These are phyloP conservation scores for Chaetomium fimeti DNA, from an alignment of 495 filamentous ascomycete species.

Conservation along the genomic window DNA sequence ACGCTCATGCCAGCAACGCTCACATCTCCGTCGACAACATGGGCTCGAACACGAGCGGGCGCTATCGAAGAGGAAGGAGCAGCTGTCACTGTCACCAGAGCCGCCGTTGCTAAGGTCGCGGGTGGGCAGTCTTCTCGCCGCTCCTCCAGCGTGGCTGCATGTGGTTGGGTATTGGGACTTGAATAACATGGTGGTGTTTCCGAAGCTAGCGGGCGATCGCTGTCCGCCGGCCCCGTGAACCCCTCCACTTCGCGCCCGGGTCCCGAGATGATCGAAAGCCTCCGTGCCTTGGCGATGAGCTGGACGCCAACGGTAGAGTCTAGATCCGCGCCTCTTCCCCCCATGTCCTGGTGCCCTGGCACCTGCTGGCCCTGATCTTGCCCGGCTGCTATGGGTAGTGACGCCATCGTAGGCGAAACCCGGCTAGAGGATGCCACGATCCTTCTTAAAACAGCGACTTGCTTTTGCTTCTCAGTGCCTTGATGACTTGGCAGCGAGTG, in stretches of 20 bases:
- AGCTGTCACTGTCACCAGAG: neutral
- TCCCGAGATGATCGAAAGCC: slow-evolving; percentile 27
- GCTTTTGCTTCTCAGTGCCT: slow-evolving; percentile 14
- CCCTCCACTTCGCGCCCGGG: slow-evolving; percentile 19
- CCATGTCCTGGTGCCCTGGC: neutral
- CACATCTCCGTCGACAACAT: neutral
- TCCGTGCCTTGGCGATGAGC: slow-evolving; percentile 29
- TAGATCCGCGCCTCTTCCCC: slow-evolving; percentile 6
- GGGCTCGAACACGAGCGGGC: neutral
- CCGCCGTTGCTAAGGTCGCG: neutral
- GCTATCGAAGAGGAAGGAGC: neutral
- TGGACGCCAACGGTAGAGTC: slow-evolving; percentile 23
- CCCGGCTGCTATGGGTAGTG: slow-evolving; percentile 13
- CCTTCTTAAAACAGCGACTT: slow-evolving; percentile 19
- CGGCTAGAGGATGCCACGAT: slow-evolving; percentile 1
- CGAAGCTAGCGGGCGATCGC: neutral
- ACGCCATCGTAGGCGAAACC: slow-evolving; percentile 18
- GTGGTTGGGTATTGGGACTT: slow-evolving; percentile 18
- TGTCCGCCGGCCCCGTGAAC: neutral
- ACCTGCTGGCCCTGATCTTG: slow-evolving; percentile 7
- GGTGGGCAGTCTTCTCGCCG: slow-evolving; percentile 18
- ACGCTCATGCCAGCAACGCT: neutral
- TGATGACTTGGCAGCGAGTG: slow-evolving; percentile 22
- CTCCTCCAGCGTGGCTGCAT: neutral
- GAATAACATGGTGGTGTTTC: neutral